Evolutionary conservation across 139 green algal species (phyloP), one percentile per base, ranked within the genome.

Genomic region (Ettlia oleoabundans): DNA sequence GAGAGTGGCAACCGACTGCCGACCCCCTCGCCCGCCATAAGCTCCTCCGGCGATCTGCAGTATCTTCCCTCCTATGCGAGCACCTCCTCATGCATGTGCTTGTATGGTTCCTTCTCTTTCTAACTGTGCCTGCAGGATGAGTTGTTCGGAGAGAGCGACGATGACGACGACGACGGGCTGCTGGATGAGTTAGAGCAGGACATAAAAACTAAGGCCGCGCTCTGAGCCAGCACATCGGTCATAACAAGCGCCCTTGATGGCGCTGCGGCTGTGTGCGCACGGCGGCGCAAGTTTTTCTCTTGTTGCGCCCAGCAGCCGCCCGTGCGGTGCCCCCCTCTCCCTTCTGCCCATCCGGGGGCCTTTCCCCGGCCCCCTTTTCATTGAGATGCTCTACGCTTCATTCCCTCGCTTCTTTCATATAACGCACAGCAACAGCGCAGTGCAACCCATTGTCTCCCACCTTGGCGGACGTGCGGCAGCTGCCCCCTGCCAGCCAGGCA

Each of bases 81-180:
- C 21, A 28, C 62, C n/a, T 69, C 21, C 30, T 13, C n/a, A n/a
- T n/a, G n/a, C n/a, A n/a, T n/a, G n/a, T n/a, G n/a, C n/a, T n/a
- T n/a, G n/a, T n/a, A n/a, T n/a, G 13, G 10, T 69, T 69, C n/a
- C n/a, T 33, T 28, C 62, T 69, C 10, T 28, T 41, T 69, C 21
- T 28, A 69, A 69, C 21, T 22, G 10, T 10, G 19, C 15, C 38
- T n/a, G 41, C 58, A 86, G 61, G 86, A 91, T 43, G 78, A 90
- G 64, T 32, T 92, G 42, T 89, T 93, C 77, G 82, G 86, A 32
- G 86, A 86, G 13, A 80, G 86, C 37, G 86, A 91, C 41, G 88
- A 90, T 26, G 88, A 91, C 41, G 83, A 89, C 19, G 88, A 91
- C 30, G 87, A 82, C 1, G 85, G 76, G 3, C 38, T 89, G 65